These are phyloP conservation scores for Parastagonospora nodorum DNA, from an alignment of 2,329 filamentous ascomycete genomes.

Conservation along the genomic window DNA sequence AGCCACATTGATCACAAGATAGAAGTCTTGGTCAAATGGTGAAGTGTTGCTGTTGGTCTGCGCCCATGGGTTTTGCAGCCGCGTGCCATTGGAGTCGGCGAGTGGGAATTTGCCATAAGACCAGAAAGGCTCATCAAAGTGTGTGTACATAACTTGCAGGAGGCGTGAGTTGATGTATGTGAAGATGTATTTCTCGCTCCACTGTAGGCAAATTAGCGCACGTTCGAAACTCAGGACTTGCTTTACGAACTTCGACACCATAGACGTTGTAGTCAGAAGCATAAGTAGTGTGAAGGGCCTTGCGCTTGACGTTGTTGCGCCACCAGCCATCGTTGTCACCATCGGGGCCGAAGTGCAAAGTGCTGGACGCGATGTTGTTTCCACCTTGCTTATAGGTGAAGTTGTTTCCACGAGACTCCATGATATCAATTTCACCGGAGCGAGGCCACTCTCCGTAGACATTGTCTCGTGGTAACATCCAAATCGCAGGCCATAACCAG, in stretches of 20 bases:
- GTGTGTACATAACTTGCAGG: conserved; percentile 79
- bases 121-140: conserved; percentile 71
- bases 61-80: conserved; percentile 67
- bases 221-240: not conserved
- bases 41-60: conserved; percentile 65
- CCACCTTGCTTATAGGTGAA: conserved; percentile 75
- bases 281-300: conserved; percentile 76
- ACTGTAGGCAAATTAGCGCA: conserved; percentile 47
- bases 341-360: conserved; percentile 82
- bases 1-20: conserved; percentile 75
- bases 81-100: conserved; percentile 68
- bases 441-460: conserved; percentile 78
- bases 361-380: conserved; percentile 78
- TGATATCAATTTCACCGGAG: conserved; percentile 84
- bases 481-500: conserved; percentile 92
- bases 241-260: conserved; percentile 64
- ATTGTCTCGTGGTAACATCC: conserved; percentile 78
- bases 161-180: conserved; percentile 83
- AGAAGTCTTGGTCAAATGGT: conserved; percentile 78
- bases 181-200: conserved; percentile 87
- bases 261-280: conserved; percentile 72
- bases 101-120: conserved; percentile 70
- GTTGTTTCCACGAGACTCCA: conserved; percentile 83
- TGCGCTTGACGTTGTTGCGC: conserved; percentile 78
- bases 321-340: conserved; percentile 77